Evolutionary conservation across 352 stramenopile genomes (phyloP), one percentile per base, ranked within the genome.

Genomic region (Globisporangium abappressorium): DNA sequence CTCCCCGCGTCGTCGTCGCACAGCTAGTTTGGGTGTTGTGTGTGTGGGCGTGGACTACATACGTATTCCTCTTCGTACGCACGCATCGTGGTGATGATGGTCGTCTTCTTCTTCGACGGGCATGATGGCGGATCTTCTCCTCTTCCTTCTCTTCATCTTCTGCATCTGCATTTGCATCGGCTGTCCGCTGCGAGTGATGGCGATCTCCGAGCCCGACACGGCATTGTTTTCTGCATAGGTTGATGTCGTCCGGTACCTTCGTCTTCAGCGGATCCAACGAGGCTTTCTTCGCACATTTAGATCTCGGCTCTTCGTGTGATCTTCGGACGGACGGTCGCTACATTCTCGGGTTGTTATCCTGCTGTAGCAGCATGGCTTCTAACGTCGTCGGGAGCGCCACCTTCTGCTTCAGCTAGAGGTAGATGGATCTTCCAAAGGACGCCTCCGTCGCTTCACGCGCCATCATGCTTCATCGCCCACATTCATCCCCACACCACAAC

Each of bases 11-110:
- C n/a, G 56, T 62, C 49, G 49, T 56, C 56, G 56, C 55, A 54
- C 62, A 66, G 67, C 77, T 85, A 77, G 81, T 30, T 14, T 56
- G 30, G 58, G 64, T 64, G 56, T 49, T 64, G 64, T 47, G 56
- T 41, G 38, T 26, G 41, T 62, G 55, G 28, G 53, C 24, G 63
- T 59, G 53, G 11, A 14, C 26, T 67, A 18, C 62, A 51, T 60
- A 11, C 62, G 36, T 60, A 54, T 24, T 26, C 47, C 58, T 62
- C 60, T 60, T 55, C 61, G 24, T 63, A 18, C 43, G 56, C 33
- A 56, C 61, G 56, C 18, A 12, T 34, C 41, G 15, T 41, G 43
- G 34, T 62, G 41, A n/a, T n/a, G 43, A 26, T 8, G 38, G 2
- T 62, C 57, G n/a, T 55, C 57, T 30, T n/a, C 57, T 63, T 63